phyloP scores from a whole-genome alignment of 2,329 filamentous ascomycete species.

The Tolypocladium sp. region DNA sequence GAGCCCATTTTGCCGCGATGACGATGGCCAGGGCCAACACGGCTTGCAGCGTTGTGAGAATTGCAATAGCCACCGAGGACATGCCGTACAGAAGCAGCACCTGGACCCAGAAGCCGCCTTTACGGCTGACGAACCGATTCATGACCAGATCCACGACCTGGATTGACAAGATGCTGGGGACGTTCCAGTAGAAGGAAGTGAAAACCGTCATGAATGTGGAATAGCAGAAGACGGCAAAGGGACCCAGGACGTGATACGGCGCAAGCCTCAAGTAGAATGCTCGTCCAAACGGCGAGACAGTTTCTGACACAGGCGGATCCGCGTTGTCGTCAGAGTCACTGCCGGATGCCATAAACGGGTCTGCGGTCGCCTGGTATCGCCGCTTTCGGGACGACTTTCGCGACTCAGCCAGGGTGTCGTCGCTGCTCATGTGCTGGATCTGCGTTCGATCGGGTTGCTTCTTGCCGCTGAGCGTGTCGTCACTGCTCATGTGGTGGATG shows the following conservation, averaged over 20 bases:
- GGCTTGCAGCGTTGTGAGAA: constrained; percentile 32
- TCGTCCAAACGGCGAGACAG: constrained; percentile 39
- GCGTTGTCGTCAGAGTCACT: constrained; percentile 8
- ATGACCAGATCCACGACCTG: constrained; percentile 32
- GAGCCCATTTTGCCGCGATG: constrained; percentile 39
- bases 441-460: constrained; percentile 1
- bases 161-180: constrained; percentile 35
- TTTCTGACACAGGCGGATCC: constrained; percentile 1
- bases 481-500: constrained; percentile 10
- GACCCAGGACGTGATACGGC: constrained; percentile 39
- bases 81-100: constrained; percentile 29
- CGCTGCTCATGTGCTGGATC: constrained; percentile 14
- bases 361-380: neutral
- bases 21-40: constrained; percentile 32
- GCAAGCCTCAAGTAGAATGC: constrained; percentile 44
- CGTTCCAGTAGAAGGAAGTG: constrained; percentile 41
- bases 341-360: constrained; percentile 8
- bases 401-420: constrained; percentile 13
- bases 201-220: constrained; percentile 35
- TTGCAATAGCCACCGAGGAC: constrained; percentile 27
- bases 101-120: constrained; percentile 17
- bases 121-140: constrained; percentile 10
- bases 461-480: constrained; percentile 11
- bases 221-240: constrained; percentile 39
- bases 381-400: constrained; percentile 2